These are phyloP conservation scores for Russula vinacea DNA, from an alignment of 768 basidiomycete genomes.

Conservation along the genomic window DNA sequence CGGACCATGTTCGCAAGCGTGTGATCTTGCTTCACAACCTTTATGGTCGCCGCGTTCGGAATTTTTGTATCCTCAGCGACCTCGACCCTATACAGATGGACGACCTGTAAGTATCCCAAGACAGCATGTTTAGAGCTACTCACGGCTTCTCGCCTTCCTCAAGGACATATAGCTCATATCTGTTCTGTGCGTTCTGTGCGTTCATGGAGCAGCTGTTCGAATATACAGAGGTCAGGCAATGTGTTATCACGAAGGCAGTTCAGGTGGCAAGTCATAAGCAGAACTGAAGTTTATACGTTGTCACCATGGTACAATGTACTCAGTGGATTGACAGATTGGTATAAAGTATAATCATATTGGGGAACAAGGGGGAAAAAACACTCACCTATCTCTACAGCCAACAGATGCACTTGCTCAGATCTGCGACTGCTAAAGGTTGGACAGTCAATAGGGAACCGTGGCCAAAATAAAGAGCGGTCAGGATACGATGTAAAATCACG, in stretches of 20 bases:
- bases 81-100: slow-evolving; percentile 61
- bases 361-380: neutral
- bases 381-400: slow-evolving; percentile 13
- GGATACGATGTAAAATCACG: slow-evolving; percentile 52
- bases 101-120: slow-evolving; percentile 17
- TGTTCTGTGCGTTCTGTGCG: slow-evolving; percentile 95
- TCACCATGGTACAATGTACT: slow-evolving; percentile 38
- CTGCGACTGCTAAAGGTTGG: neutral
- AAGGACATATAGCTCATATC: slow-evolving; percentile 86
- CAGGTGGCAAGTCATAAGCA: slow-evolving; percentile 27
- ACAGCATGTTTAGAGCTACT: slow-evolving; percentile 40
- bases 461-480: slow-evolving; percentile 38
- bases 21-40: slow-evolving; percentile 94
- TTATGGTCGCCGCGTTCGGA: slow-evolving; percentile 94
- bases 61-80: slow-evolving; percentile 95
- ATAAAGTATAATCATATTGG: slow-evolving; percentile 38
- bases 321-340: slow-evolving; percentile 58
- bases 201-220: slow-evolving; percentile 56
- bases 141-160: slow-evolving; percentile 94
- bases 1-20: slow-evolving; percentile 97
- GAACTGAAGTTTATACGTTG: slow-evolving; percentile 30
- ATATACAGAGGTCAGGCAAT: slow-evolving; percentile 9
- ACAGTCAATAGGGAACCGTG: neutral
- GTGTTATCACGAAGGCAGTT: neutral
- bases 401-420: slow-evolving; percentile 16